Conservation (phyloP, 1,284 basidiomycete species). For the Trichosporon sp. region DNA sequence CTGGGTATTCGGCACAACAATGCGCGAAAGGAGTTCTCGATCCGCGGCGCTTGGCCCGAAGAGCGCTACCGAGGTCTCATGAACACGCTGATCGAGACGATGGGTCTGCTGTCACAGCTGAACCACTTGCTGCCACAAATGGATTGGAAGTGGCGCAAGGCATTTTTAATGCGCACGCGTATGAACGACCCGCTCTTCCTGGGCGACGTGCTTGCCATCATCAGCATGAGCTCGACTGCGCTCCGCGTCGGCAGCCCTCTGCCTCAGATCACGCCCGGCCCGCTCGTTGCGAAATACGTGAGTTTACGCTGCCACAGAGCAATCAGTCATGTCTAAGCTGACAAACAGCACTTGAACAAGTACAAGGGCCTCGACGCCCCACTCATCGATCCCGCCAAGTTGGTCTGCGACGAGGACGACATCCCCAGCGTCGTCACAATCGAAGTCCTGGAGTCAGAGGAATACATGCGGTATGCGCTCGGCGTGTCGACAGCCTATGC, state of each 20-base stretch:
- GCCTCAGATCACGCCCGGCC: conserved; percentile 80
- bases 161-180: conserved; percentile 67
- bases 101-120: conserved; percentile 43
- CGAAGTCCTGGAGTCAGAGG: conserved; percentile 41
- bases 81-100: conserved; percentile 37
- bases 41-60: conserved; percentile 45
- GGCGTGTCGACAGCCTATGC: conserved; percentile 44
- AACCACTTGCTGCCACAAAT: conserved; percentile 46
- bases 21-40: conserved; percentile 44
- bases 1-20: conserved; percentile 41
- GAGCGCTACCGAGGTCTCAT: conserved; percentile 43
- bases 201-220: conserved; percentile 72
- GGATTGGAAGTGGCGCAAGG: conserved; percentile 58
- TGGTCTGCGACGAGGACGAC: conserved; percentile 23
- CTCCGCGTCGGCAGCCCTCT: conserved; percentile 68
- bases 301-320: conserved; percentile 7
- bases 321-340: not conserved
- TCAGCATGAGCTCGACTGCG: conserved; percentile 56
- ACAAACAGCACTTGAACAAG: conserved; percentile 29
- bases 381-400: conserved; percentile 28
- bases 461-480: conserved; percentile 46
- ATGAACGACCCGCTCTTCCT: conserved; percentile 74
- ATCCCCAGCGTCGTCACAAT: conserved; percentile 42
- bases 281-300: conserved; percentile 68
- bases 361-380: conserved; percentile 38